A percentile compares a stretch with the other conserved stretches of the same genome.
Conservation (phyloP, 1,284 basidiomycete species). For the Apiotrichum brassicae region DNA sequence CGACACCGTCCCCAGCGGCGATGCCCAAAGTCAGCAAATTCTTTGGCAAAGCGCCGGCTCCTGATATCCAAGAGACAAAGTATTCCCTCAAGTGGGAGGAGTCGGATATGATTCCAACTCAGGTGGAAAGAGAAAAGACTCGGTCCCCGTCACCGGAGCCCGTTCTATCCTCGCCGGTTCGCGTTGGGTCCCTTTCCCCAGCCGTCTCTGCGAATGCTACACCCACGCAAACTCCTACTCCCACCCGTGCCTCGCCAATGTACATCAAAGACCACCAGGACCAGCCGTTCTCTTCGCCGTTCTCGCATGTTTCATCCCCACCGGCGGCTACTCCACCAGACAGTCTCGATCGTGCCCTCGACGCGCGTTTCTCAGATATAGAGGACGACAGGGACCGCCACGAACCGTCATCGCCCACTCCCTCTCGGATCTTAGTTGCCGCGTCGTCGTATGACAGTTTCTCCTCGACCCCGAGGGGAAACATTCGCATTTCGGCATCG, state of each 20-base stretch:
- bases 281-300: constrained; percentile 9
- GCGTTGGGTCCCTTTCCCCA: constrained; percentile 19
- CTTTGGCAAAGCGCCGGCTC: constrained; percentile 14
- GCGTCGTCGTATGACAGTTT: constrained; percentile 5
- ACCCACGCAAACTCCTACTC: neutral
- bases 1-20: neutral
- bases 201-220: constrained; percentile 7
- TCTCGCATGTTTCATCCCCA: constrained; percentile 7
- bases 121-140: neutral
- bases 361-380: neutral
- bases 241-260: neutral
- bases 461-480: neutral
- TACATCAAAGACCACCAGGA: constrained; percentile 3
- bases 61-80: constrained; percentile 2
- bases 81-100: constrained; percentile 26
- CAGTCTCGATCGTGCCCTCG: constrained; percentile 2
- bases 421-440: constrained; percentile 5
- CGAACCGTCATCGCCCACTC: constrained; percentile 12
- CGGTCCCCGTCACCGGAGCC: constrained; percentile 9
- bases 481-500: constrained; percentile 4
- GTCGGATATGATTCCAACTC: constrained; percentile 1
- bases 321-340: neutral
- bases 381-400: neutral
- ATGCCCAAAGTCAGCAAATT: constrained; percentile 30
- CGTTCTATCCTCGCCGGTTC: constrained; percentile 1